Evolutionary conservation across 1,139 yeast species (phyloP), one percentile per base, ranked within the genome.

Genomic region (Pichia sp.): DNA sequence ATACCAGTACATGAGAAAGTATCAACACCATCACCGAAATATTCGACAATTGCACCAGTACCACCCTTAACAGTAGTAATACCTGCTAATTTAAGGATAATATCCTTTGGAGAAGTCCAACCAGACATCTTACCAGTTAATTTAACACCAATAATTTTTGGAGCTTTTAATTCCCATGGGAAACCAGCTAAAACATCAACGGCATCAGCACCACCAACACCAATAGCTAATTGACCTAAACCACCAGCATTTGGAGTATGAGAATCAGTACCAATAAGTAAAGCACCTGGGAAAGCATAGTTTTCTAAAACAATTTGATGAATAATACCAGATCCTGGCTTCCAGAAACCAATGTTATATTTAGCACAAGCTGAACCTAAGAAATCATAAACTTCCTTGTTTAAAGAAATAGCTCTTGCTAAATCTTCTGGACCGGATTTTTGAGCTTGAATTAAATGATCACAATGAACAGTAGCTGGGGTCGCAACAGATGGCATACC

Each of bases 141-240:
- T 74, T 90, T 87, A 62, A 92, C 97, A 76, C 98, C 98, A 57
- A 90, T 76, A 59, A 87, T 80, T 78, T 90, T 90, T 67, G 98
- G 98, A 58, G 97, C 97, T 80, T 90, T 90, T 67, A 92, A 80
- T 74, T 92, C 98, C 97, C 97, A 92, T 55, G 98, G 84, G 61
- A 86, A 76, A 67, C 83, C 83, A 54, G 97, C 89, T 86, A 92
- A 80, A 61, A 87, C 98, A 71, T 92, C 97, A 62, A 92, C 97
- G 57, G 97, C 97, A 70, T 92, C 98, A 62, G 98, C 98, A 82
- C 97, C 98, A 80, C 98, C 98, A 59, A 92, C 97, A 82, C 97
- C 98, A 65, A 92, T 92, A 61, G 97, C 97, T 62, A 90, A 78
- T 76, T 86, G 95, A 74, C 98, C 98, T 63, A 92, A 79, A 73